Conservation (phyloP, 352 stramenopile species). For the Globisporangium irregulare region DNA sequence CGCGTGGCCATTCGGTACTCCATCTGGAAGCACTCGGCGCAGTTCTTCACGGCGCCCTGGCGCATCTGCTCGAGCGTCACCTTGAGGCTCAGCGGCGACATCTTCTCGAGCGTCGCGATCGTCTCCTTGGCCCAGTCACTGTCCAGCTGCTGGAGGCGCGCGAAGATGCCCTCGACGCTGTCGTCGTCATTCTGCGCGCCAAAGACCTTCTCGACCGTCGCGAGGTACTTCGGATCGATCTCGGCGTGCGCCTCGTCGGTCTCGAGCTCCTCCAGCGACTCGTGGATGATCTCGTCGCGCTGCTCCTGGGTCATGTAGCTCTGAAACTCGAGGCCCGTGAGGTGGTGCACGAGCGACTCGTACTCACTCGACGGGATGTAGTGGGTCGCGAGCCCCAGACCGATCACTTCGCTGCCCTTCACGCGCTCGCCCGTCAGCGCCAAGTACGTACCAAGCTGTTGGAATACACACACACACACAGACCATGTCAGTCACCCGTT, state of each 20-base stretch:
- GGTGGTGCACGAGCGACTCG: slow-evolving; percentile 83
- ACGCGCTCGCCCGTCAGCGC: slow-evolving; percentile 93
- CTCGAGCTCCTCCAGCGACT: slow-evolving; percentile 71
- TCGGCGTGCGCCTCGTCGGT: slow-evolving; percentile 84
- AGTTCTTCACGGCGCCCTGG: slow-evolving; percentile 78
- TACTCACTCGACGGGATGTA: slow-evolving; percentile 90
- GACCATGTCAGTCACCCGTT: neutral
- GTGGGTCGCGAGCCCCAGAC: slow-evolving; percentile 95
- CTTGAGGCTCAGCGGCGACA: slow-evolving; percentile 94
- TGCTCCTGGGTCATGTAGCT: slow-evolving; percentile 73
- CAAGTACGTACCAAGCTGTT: slow-evolving; percentile 91
- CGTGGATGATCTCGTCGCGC: slow-evolving; percentile 84
- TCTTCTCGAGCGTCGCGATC: slow-evolving; percentile 78
- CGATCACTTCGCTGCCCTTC: slow-evolving; percentile 87
- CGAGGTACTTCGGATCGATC: slow-evolving; percentile 72
- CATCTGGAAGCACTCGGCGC: slow-evolving; percentile 94
- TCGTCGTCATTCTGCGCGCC: slow-evolving; percentile 72
- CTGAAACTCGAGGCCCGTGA: slow-evolving; percentile 79
- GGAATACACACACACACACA: slow-evolving; percentile 10
- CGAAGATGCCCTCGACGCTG: slow-evolving; percentile 69
- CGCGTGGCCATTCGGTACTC: slow-evolving; percentile 87
- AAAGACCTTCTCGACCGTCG: slow-evolving; percentile 76
- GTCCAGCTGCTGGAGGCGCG: slow-evolving; percentile 51
- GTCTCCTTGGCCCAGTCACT: slow-evolving; percentile 79
- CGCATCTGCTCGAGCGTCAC: slow-evolving; percentile 93